Evolutionary conservation across 2,329 filamentous ascomycete species (phyloP).

Genomic region (Pyricularia grisea): DNA sequence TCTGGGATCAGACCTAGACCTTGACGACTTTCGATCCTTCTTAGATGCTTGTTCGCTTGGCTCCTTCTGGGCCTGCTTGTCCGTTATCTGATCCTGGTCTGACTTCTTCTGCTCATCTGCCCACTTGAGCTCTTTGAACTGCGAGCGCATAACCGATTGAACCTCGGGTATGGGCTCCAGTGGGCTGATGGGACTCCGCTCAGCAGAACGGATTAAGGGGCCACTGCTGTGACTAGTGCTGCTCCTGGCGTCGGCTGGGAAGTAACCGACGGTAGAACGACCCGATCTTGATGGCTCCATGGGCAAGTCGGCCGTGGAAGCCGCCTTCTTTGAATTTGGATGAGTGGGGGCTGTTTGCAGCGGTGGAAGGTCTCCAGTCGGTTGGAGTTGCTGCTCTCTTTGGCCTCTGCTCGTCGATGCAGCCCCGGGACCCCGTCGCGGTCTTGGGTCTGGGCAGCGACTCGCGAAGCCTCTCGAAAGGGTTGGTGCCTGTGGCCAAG

Average conservation of each 20-base stretch:
- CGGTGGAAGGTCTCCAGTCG: not conserved
- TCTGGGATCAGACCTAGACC: not conserved
- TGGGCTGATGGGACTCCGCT: not conserved
- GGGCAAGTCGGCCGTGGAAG: not conserved
- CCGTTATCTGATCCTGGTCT: not conserved
- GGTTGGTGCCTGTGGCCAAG: not conserved
- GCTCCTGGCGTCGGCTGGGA: not conserved
- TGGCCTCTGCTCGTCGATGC: not conserved
- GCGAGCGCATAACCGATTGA: not conserved
- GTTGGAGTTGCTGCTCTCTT: not conserved
- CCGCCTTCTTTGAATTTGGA: not conserved
- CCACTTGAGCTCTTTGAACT: not conserved
- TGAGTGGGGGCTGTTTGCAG: not conserved
- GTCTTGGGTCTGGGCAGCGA: not conserved
- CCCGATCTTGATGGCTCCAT: not conserved
- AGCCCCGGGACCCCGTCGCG: not conserved
- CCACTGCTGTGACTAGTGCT: not conserved
- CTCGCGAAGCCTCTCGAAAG: not conserved
- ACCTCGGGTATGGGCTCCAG: not conserved
- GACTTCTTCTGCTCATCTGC: not conserved
- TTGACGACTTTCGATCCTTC: not conserved
- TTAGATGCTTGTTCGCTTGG: not conserved
- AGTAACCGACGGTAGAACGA: not conserved
- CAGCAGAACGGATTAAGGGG: not conserved
- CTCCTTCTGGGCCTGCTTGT: not conserved